Percentiles rank a stretch among this genome's conserved stretches.
Conservation (phyloP, 2,329 filamentous ascomycete species). For the Penicillium sp. region DNA sequence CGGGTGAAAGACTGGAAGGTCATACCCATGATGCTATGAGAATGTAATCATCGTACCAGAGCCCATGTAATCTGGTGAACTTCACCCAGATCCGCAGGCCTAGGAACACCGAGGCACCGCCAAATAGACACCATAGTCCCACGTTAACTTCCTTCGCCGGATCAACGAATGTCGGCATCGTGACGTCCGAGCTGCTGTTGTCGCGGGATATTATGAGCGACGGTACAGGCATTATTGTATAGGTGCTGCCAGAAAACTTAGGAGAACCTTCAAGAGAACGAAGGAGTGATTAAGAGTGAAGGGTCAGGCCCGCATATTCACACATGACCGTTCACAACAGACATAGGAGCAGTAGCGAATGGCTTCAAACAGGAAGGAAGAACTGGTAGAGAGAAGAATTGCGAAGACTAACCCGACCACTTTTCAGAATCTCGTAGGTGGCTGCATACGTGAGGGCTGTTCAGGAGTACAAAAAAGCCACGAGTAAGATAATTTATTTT, state of each 20-base stretch:
- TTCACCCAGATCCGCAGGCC: background rate
- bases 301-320: background rate
- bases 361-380: background rate
- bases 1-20: background rate
- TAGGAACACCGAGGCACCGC: background rate
- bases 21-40: background rate
- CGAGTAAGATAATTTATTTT: background rate
- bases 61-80: background rate
- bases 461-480: background rate
- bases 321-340: background rate
- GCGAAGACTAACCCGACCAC: background rate
- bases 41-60: background rate
- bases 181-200: background rate
- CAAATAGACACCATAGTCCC: background rate
- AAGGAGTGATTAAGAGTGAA: background rate
- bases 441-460: background rate
- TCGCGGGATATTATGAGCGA: background rate
- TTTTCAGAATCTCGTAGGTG: background rate
- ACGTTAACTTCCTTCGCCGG: background rate
- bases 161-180: background rate
- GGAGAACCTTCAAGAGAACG: background rate
- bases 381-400: background rate
- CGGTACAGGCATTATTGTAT: background rate
- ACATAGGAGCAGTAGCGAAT: background rate
- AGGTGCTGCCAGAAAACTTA: background rate